Percentiles rank a stretch among this genome's conserved stretches.
phyloP scores from a whole-genome alignment of 2,329 filamentous ascomycete species.

The Apiospora aurea region DNA sequence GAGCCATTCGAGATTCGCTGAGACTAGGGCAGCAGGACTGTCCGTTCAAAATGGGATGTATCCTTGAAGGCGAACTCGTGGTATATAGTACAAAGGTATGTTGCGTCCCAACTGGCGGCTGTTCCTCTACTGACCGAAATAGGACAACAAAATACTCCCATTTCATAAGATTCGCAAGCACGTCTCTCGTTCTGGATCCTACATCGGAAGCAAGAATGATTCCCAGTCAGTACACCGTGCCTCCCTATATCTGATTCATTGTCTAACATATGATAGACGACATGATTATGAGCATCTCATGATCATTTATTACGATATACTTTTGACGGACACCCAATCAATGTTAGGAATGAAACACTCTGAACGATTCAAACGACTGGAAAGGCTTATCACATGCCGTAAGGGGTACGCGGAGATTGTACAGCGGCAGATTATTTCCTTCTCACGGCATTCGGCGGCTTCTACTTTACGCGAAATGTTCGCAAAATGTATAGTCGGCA shows the following conservation, averaged over 20 bases:
- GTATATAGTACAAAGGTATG: constrained; percentile 72
- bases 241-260: background rate
- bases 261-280: constrained; percentile 46
- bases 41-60: constrained; percentile 69
- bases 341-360: constrained; percentile 60
- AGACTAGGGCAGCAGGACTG: constrained; percentile 65
- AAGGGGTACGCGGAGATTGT: constrained; percentile 72
- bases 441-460: constrained; percentile 59
- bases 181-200: constrained; percentile 74
- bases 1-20: constrained; percentile 69
- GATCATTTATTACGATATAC: constrained; percentile 67
- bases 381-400: constrained; percentile 57
- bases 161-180: constrained; percentile 88
- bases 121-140: constrained; percentile 31
- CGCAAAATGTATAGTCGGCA: constrained; percentile 67
- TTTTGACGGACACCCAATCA: constrained; percentile 62
- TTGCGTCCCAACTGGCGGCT: background rate
- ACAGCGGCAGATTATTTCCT: constrained; percentile 72
- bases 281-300: constrained; percentile 63
- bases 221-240: constrained; percentile 60
- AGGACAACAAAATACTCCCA: constrained; percentile 69
- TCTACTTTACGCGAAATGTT: constrained; percentile 69
- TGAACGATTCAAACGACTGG: constrained; percentile 66
- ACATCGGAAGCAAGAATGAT: constrained; percentile 72
- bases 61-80: constrained; percentile 84